Percentiles rank a stretch among this genome's conserved stretches.
These are phyloP conservation scores for Zelopaecilomyces penicillatus DNA, from an alignment of 2,329 filamentous ascomycete genomes.

Conservation along the genomic window DNA sequence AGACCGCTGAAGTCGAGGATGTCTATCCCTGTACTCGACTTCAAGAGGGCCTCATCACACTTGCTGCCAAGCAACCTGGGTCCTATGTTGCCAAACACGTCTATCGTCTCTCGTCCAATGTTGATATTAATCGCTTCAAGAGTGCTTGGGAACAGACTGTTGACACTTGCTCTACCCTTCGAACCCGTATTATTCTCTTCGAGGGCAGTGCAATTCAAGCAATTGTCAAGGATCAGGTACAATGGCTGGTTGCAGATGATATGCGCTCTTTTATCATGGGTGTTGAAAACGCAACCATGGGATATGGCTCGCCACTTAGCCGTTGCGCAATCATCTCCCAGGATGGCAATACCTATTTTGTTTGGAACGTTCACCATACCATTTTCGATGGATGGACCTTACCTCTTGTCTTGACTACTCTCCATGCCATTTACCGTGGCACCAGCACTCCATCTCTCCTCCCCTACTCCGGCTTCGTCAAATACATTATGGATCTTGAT, in stretches of 20 bases:
- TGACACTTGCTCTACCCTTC: slow-evolving; percentile 3
- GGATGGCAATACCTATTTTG: background rate
- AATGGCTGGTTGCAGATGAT: background rate
- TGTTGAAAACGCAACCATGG: slow-evolving; percentile 2
- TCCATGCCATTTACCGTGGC: background rate
- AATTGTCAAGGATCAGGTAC: background rate
- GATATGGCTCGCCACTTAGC: slow-evolving; percentile 9
- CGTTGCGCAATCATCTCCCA: slow-evolving; percentile 8
- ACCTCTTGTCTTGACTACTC: background rate
- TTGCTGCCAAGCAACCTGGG: slow-evolving; percentile 5
- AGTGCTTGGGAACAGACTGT: slow-evolving; percentile 4
- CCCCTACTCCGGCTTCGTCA: slow-evolving; percentile 1
- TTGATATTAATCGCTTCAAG: slow-evolving; percentile 3
- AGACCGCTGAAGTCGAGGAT: slow-evolving; percentile 2
- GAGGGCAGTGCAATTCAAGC: slow-evolving; percentile 1
- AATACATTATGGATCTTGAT: slow-evolving; percentile 22
- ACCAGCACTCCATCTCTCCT: slow-evolving; percentile 2
- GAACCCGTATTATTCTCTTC: slow-evolving; percentile 6
- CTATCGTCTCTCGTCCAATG: slow-evolving; percentile 2
- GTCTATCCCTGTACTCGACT: slow-evolving; percentile 6
- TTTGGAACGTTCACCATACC: slow-evolving; percentile 5
- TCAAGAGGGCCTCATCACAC: slow-evolving; percentile 2
- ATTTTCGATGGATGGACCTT: slow-evolving; percentile 6
- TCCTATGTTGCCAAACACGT: slow-evolving; percentile 6
- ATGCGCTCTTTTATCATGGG: slow-evolving; percentile 2